phyloP scores from a whole-genome alignment of 371 early-diverging fungal genomes.

The Smittium mucronatum region DNA sequence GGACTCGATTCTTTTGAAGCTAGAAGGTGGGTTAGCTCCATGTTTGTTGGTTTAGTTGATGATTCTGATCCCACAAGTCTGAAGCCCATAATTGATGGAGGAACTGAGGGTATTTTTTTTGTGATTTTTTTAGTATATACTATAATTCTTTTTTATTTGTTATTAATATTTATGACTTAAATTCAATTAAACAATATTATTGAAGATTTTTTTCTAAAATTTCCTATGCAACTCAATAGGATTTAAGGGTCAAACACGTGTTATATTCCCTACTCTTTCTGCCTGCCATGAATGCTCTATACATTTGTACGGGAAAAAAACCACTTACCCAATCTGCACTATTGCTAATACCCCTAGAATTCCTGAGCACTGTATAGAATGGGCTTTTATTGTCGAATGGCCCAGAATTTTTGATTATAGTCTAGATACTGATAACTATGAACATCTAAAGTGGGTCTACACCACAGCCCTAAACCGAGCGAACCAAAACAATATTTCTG shows the following conservation, averaged over 20 bases:
- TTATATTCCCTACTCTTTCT: slow-evolving; percentile 68
- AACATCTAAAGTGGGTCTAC: slow-evolving; percentile 79
- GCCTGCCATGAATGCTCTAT: slow-evolving; percentile 78
- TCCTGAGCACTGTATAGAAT: slow-evolving; percentile 81
- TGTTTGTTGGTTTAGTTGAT: slow-evolving; percentile 60
- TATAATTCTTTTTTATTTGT: neutral
- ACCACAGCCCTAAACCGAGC: slow-evolving; percentile 63
- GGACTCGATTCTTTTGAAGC: slow-evolving; percentile 93
- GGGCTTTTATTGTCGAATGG: slow-evolving; percentile 83
- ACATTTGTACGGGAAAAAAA: slow-evolving; percentile 52
- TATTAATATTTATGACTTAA: neutral
- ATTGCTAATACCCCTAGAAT: slow-evolving; percentile 73
- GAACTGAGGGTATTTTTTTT: slow-evolving; percentile 76
- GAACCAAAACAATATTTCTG: slow-evolving; percentile 62
- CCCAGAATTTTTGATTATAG: slow-evolving; percentile 56
- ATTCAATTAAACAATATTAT: neutral
- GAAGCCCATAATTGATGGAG: slow-evolving; percentile 89
- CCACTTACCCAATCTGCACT: slow-evolving; percentile 52
- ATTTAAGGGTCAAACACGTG: slow-evolving; percentile 86
- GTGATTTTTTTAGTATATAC: no score
- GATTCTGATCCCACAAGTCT: slow-evolving; percentile 48
- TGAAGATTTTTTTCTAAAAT: neutral
- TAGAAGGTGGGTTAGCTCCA: slow-evolving; percentile 92
- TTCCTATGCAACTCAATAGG: slow-evolving; percentile 23
- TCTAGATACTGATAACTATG: slow-evolving; percentile 83